Evolutionary conservation across 352 stramenopile genomes (phyloP), one percentile per base, ranked within the genome.

Genomic region (Globisporangium perplexum): DNA sequence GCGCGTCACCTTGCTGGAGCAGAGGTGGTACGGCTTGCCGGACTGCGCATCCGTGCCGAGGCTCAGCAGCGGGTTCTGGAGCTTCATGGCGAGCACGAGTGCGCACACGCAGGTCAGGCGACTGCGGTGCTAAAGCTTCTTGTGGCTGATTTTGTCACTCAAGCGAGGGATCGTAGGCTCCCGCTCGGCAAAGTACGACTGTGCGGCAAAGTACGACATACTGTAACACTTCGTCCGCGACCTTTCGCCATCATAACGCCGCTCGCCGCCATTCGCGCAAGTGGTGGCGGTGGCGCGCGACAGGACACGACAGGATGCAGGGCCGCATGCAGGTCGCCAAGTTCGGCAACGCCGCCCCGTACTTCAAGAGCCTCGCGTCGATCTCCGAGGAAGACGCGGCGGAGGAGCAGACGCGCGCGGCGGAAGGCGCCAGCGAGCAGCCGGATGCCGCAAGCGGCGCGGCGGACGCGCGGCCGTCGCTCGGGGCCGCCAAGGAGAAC

Each of bases 21-120:
- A 93, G 53, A 95, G 72, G 49, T 87, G 69, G 59, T 95, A 90
- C 24, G 83, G 80, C 60, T 93, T 95, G 58, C 85, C 85, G 11
- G 85, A 93, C 65, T 74, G 79, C 57, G 71, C 81, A 52, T 95
- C 85, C 44, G 88, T 90, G 38, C 85, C 85, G 44, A 95, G 64
- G 53, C 84, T 82, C 61, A 93, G 80, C 53, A 93, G 87, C 36
- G 80, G 74, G 50, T 81, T 86, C 49, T 69, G 66, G 54, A 93
- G 74, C 43, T 77, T 69, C 83, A 93, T 93, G 50, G 46, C 33
- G 15, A 7, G 31, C 31, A 15, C 31, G 31, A 4, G 12, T 3
- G 31, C 31, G 7, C 31, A 38, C 4, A 12, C 7, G 14, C 31
- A 17, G 4, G 31, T 33, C 30, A 6, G 33, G 8, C 15, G 8